Conservation (phyloP, 352 stramenopile species). For the Globisporangium splendens region DNA sequence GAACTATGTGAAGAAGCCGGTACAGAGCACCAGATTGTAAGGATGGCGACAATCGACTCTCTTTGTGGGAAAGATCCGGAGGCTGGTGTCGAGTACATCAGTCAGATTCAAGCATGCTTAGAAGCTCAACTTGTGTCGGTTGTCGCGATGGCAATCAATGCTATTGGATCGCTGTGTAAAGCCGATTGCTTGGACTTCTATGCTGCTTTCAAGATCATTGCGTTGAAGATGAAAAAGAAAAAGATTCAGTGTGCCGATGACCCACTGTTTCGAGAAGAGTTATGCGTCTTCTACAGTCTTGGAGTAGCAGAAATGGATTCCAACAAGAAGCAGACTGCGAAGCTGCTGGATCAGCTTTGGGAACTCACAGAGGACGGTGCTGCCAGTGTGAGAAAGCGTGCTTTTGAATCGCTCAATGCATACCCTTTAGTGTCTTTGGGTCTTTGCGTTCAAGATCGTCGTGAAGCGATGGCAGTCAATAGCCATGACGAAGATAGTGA, state of each 20-base stretch:
- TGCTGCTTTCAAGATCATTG: constrained; percentile 70
- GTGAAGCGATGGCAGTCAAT: constrained; percentile 11
- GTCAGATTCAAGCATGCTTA: constrained; percentile 48
- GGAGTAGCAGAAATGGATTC: constrained; percentile 28
- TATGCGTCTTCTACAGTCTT: constrained; percentile 56
- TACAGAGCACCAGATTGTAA: constrained; percentile 38
- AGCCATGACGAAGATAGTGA: constrained; percentile 27
- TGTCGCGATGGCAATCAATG: constrained; percentile 61
- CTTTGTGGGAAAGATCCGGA: constrained; percentile 67
- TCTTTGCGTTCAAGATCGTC: constrained; percentile 20
- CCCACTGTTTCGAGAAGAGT: constrained; percentile 47
- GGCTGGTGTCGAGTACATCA: constrained; percentile 65
- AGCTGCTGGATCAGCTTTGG: constrained; percentile 54
- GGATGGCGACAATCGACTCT: constrained; percentile 56
- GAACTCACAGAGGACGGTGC: constrained; percentile 29
- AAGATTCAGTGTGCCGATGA: constrained; percentile 44
- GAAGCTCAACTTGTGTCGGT: constrained; percentile 49
- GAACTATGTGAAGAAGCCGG: constrained; percentile 22
- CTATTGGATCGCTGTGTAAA: constrained; percentile 49
- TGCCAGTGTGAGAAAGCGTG: constrained; percentile 33
- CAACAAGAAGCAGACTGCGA: constrained; percentile 39
- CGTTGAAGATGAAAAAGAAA: constrained; percentile 63
- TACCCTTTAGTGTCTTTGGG: constrained; percentile 50
- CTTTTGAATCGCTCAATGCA: constrained; percentile 36
- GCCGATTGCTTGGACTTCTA: constrained; percentile 75